Evolutionary conservation across 768 basidiomycete species (phyloP), one percentile per base, ranked within the genome.

Genomic region (Thelephora ganbajun): DNA sequence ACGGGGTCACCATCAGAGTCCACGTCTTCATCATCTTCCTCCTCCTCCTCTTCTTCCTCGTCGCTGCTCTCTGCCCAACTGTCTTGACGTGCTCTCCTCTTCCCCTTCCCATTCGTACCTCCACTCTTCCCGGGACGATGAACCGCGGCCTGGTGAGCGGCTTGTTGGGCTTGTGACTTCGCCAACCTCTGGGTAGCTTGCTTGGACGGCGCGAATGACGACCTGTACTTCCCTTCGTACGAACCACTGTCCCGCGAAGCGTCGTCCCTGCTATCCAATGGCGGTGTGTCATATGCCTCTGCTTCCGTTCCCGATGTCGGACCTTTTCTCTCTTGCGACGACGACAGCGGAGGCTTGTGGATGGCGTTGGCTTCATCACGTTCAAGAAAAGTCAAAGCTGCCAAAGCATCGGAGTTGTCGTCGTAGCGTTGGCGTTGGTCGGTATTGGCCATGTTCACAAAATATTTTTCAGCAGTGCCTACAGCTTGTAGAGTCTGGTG

Each of bases 131-230:
- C 92, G 41, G 83, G 92, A 56, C 75, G 76, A 48, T 80, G 77
- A 39, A 70, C 76, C 11, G 85, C 89, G 35, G 83, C 83, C 37
- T 89, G 77, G 30, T 82, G 76, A 0, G 87, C 88, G 41, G 77
- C 83, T 57, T 89, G 83, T 54, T 87, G 83, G 11, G 83, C 88
- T 57, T 93, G 80, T 12, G 76, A 72, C 59, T 84, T 87, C 6
- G 86, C 84, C 56, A 85, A 83, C 46, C 94, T 74, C 58, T 97
- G 83, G 18, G 79, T 77, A 35, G 90, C 90, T 53, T 82, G 78
- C 57, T 76, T 84, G 14, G 84, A 87, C 1, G 82, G 82, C 0
- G 90, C 86, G 59, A 97, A 97, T 3, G 93, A 91, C 0, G 91
- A 93, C 46, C 78, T 79, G 65, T 74, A 84, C 47, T 76, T 74